Evolutionary conservation across 2,329 filamentous ascomycete genomes (phyloP).

Genomic region (Trichophyton mentagrophytes): DNA sequence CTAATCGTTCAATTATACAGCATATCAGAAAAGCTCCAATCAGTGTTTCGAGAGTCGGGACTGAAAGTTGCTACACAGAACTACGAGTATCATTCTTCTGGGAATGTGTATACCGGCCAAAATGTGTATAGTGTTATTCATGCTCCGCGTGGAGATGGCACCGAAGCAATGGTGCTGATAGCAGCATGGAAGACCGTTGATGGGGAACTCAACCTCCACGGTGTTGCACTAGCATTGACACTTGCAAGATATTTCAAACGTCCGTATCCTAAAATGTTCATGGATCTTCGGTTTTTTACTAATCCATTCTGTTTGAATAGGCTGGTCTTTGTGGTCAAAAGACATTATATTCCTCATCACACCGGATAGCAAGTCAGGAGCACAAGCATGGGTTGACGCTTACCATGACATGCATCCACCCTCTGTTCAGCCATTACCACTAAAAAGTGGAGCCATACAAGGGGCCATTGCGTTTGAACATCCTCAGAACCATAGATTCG

Average conservation of each 20-base stretch:
- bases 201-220: slow-evolving; percentile 67
- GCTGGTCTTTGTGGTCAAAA: slow-evolving; percentile 97
- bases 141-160: slow-evolving; percentile 87
- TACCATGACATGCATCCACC: slow-evolving; percentile 80
- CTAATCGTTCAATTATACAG: slow-evolving; percentile 12
- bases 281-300: background rate
- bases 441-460: slow-evolving; percentile 89
- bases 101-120: slow-evolving; percentile 61
- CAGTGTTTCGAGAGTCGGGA: slow-evolving; percentile 63
- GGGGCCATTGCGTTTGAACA: slow-evolving; percentile 91
- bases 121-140: slow-evolving; percentile 91
- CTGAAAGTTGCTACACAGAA: slow-evolving; percentile 80
- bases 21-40: slow-evolving; percentile 58
- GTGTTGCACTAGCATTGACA: slow-evolving; percentile 73
- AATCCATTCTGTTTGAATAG: slow-evolving; percentile 25
- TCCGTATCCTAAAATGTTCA: slow-evolving; percentile 20
- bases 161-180: slow-evolving; percentile 87
- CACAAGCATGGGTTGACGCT: slow-evolving; percentile 93
- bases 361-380: slow-evolving; percentile 75
- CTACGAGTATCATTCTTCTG: slow-evolving; percentile 72
- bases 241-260: slow-evolving; percentile 89
- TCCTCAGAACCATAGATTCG: slow-evolving; percentile 69
- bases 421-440: slow-evolving; percentile 59
- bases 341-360: slow-evolving; percentile 90
- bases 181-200: slow-evolving; percentile 78